Base-by-base conservation (phyloP, 345 rosid genomes). In the Eucalyptus pauciflora region DNA sequence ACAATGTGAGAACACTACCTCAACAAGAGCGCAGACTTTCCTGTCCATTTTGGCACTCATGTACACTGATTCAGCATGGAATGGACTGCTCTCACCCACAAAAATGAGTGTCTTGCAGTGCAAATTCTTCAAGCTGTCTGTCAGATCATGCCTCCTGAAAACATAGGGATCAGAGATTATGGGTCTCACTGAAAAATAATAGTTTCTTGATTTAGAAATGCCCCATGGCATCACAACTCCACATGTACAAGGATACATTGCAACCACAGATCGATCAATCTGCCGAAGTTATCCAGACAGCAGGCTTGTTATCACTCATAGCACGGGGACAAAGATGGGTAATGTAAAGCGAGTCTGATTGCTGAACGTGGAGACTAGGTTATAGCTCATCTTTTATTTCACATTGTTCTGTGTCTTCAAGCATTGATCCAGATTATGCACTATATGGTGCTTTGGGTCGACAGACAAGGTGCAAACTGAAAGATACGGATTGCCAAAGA, bases 71-170 rank as follows among this genome's bases (percentile, higher is more conserved):
- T 95, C 96, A 46, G 90, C 60, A 49, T 31, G 94, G 87, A 95
- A 95, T 50, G 93, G 92, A 86, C 94, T 93, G 86, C 92, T 92
- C 87, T 95, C 96, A 50, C 97, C 97, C 33, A 94, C 96, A 90
- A 94, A 93, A 71, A 95, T 91, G 87, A 95, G 95, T 1, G 95
- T 92, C 85, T 90, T 92, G 90, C 97, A 94, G 48, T 91, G 92
- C 88, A 95, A 89, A 76, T 88, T 88, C 91, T 92, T 91, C 91
- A 95, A 88, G 90, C 92, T 93, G 41, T 91, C 92, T 27, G 96
- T 93, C 48, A 94, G 93, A 90, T 95, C 96, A 71, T 90, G 93
- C 86, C 97, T 92, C 94, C 96, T 95, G 95, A 89, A 85, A 89
- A 86, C 56, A 46, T 16, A 11, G 58, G 87, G 64, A n/a, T 49